Base-by-base conservation (phyloP, 768 basidiomycete genomes). In the Galerina marginata region DNA sequence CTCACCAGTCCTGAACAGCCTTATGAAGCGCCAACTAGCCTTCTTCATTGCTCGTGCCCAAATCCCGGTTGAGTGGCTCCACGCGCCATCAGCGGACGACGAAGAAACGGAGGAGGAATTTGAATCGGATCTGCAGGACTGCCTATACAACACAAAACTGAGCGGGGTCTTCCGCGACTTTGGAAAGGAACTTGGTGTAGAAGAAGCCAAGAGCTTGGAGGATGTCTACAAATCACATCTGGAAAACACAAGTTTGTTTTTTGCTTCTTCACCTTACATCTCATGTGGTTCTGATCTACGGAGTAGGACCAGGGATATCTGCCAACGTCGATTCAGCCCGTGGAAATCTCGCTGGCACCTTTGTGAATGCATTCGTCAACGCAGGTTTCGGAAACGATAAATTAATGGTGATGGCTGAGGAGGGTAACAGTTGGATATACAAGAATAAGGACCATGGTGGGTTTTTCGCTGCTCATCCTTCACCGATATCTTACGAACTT, bases 361-460 rank as follows among this genome's bases (percentile, higher is more conserved):
- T 99, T 64, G 97, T 99, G 63, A 99, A 99, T 69, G 97, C 95
- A 1, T 99, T 99, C 61, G 96, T 98, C 54, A 99, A 99, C 69
- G 96, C 95, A 45, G 97, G 96, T 0, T 99, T 96, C 70, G 95
- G 95, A 23, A 99, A 99, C 72, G 97, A 99, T 74, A 98, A 97
- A 73, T 84, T 99, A 55, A 96, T 99, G 93, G 95, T 96, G 5
- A 91, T 90, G 70, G 96, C 95, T 1, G 92, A 95, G 60, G 96
- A 97, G 69, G 96, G 97, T 12, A 93, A 87, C 74, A 96, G 94
- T 68, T 99, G 95, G 95, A 94, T 99, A 59, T 99, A 99, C 83
- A 99, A 99, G 84, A 99, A 99, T 81, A 99, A 99, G 78, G 96
- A 98, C 54, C 94, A 97, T 63, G 97, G 96, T 89, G 59, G 20